Base-by-base conservation (phyloP, 306 rosid genomes). In the Notholithocarpus densiflorus region DNA sequence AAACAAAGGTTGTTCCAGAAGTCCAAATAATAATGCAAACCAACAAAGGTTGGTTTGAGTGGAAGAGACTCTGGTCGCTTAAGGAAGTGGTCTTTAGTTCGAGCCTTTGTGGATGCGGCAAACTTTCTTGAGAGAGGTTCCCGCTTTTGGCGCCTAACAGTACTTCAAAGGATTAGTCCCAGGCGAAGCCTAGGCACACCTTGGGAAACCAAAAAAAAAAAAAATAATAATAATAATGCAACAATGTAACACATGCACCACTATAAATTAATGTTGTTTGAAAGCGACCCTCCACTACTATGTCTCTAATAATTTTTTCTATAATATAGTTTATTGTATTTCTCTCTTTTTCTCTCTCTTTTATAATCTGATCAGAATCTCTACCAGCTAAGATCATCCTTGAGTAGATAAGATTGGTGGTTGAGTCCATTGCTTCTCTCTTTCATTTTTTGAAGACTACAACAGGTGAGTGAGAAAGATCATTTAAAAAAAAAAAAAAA, bases 391-490 rank as follows among this genome's bases (percentile, higher is more conserved):
- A 82, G 52, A 84, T 84, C 73, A 75, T 31, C 88, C 76, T 77
- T 73, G 77, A 85, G 85, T 80, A 75, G 89, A 85, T 85, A 90
- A 90, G 97, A 85, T 88, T 85, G 81, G 87, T 79, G 73, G 85
- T 56, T 82, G 87, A 69, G 83, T 78, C 53, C 81, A 18, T 80
- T 88, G 56, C 65, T 14, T 72, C 77, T 77, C 79, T 77, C 54
- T 75, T 55, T 26, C 54, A 54, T 78, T 37, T 17, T 57, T 40
- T 69, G 71, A 86, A 82, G 76, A 34, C 87, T 86, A 64, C 15
- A 68, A 32, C 88, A 70, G 91, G 92, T 88, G 62, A 86, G 75
- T 29, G 2, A 59, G 73, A 0, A 32, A 29, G 26, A 73, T 57
- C 80, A 68, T 26, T 20, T 32, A 0, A 4, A 29, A 32, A 5